These are phyloP conservation scores for Flaveria bidentis DNA, from an alignment of 129 eudicot genomes.

Conservation along the genomic window DNA sequence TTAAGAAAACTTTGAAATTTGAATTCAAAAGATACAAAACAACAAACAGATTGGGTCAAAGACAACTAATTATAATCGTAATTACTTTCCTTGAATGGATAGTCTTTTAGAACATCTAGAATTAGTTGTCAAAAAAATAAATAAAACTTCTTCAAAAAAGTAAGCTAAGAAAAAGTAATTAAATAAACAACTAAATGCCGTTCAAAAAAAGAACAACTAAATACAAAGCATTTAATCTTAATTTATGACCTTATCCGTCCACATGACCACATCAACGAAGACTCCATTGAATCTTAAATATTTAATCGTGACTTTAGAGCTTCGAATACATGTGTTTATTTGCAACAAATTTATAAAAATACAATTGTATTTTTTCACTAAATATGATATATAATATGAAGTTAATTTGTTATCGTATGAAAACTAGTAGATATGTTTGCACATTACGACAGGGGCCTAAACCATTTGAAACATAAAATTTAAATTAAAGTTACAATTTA, in stretches of 20 bases:
- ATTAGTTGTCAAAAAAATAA: not conserved
- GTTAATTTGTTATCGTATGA: too few relatives aligned
- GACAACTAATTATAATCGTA: not conserved
- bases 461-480: too few relatives aligned
- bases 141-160: not conserved
- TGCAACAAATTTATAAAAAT: not conserved
- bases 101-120: not conserved
- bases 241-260: constrained; percentile 5
- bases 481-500: too few relatives aligned
- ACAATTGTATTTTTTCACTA: too few relatives aligned
- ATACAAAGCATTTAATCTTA: not conserved
- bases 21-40: not conserved
- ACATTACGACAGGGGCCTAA: too few relatives aligned
- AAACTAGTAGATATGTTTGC: too few relatives aligned
- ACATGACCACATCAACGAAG: not conserved
- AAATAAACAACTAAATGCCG: not conserved
- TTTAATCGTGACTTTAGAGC: not conserved
- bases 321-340: not conserved
- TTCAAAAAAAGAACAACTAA: not conserved
- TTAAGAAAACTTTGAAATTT: not conserved
- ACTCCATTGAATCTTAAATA: not conserved
- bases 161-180: not conserved
- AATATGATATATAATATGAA: too few relatives aligned
- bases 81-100: not conserved
- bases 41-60: not conserved